Evolutionary conservation across 1,284 basidiomycete species (phyloP), one percentile per base, ranked within the genome.

Genomic region (Ceratobasidium sp.): DNA sequence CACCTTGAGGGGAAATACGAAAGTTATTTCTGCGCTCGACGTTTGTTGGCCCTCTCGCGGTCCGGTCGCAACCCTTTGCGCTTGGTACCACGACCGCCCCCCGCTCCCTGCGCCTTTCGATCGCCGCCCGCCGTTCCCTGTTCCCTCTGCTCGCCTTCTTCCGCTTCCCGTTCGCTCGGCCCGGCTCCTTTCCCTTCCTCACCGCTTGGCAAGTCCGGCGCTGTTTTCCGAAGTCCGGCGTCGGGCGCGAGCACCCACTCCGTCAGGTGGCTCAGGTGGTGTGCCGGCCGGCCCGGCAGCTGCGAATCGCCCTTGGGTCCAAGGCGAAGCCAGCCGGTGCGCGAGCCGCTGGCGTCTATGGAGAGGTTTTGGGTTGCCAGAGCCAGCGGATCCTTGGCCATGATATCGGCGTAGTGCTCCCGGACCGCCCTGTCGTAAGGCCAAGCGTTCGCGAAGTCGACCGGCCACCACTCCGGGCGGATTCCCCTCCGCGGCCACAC

Each of bases 401-500:
- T 5, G 2, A 71, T 23, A 13, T n/a, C 69, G 5, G 33, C 23
- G 9, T 52, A 40, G 13, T 17, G n/a, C 40, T 71, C 69, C n/a
- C 40, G 3, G 5, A 54, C 17, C 5, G 50, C n/a, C n/a, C 13
- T 52, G 17, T 46, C 52, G 40, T 40, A 33, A 7, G 69, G 69
- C 69, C 69, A 71, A 23, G 13, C 7, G 17, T 40, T 40, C 7
- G 38, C 28, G 28, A 40, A 42, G 17, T 33, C 9, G 4, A 26
- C 10, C 7, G 56, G 69, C 69, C 56, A 61, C 69, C 69, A 71
- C 20, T 61, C 23, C 2, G 69, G 69, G 17, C 69, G 40, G 23
- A 42, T n/a, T 7, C 69, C 69, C 13, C 42, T 28, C 42, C 26
- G 5, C n/a, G 69, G 69, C 54, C 56, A 71, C 56, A 46, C 42